Base-by-base conservation (phyloP, 495 filamentous ascomycete species). In the Mytilinidion resinicola region DNA sequence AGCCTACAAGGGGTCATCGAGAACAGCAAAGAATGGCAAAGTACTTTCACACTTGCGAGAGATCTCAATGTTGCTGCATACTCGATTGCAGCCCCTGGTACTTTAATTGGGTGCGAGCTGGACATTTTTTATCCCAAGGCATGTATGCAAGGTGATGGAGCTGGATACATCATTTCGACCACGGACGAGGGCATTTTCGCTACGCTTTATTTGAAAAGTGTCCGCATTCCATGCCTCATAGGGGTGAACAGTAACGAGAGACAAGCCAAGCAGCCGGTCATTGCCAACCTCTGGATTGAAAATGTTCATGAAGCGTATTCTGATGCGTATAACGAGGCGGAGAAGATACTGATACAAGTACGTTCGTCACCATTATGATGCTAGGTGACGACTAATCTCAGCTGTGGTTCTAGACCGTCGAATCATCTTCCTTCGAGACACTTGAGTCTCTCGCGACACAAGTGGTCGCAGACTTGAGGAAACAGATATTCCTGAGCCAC, bases 241-340 rank as follows among this genome's bases (percentile, higher is more conserved):
- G 84, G 84, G 1, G 73, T 87, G 9, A 85, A 86, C 60, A 43
- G 59, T 1, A 79, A 85, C 62, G 84, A 87, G 72, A 63, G 83
- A 46, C 17, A 55, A 19, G 73, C 70, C 21, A 84, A 80, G 72
- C 84, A 87, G 72, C 73, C 82, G 52, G 71, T 87, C 0, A 62
- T 82, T 6, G 75, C 74, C 0, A 81, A 75, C 49, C 63, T 85
- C 0, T 76, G 76, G 65, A 70, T 87, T 21, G 82, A 85, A 43
- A 63, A 66, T 57, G 68, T 74, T 37, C 56, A 63, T 34, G 49
- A 46, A 4, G 53, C 35, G 9, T 59, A 67, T 14, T 37, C n/a
- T 7, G 80, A 85, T 62, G 59, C 69, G 1, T 80, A 81, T 56
- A 59, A 66, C 8, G 60, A 74, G 14, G 52, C 84, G 0, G 82